Evolutionary conservation across 1,139 yeast species (phyloP), one percentile per base, ranked within the genome.

Genomic region (Pichia terricola): DNA sequence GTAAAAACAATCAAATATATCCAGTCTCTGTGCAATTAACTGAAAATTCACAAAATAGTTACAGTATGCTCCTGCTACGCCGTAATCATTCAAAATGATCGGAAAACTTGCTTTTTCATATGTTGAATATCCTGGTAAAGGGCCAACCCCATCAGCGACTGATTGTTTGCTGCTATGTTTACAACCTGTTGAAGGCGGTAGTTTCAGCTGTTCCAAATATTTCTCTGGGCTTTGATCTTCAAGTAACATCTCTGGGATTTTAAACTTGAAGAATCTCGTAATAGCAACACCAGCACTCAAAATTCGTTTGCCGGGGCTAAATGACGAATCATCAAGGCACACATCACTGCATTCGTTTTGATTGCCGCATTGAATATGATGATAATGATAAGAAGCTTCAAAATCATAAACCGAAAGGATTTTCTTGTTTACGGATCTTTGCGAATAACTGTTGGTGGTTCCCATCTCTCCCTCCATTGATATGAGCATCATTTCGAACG

Each of bases 121-220:
- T 16, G 22, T 16, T 16, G 22, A 16, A 16, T 16, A 16, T 16
- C 22, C 22, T 16, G 22, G 22, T 16, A 16, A 16, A 16, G 22
- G 22, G 22, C 22, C 22, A 16, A 16, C 22, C 22, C 22, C 22
- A 16, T 16, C 22, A 16, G 22, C 22, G 22, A 16, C 22, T 16
- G 22, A 16, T 16, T 16, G 22, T 16, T 16, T 16, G 22, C 22
- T 16, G 22, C 22, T 16, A 16, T 16, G 22, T 16, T 16, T 16
- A 16, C 22, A 25, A 22, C 88, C 88, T 57, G 77, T 64, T 27
- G 83, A 70, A n/a, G 88, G 87, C 0, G 88, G 87, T 5, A 81
- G 68, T 25, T 43, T 38, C 31, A 57, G 38, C 58, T 81, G 88
- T 2, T 75, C 65, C 35, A 69, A 60, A 16, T 72, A 63, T 33